Percentiles rank a stretch among this genome's conserved stretches.
These are phyloP conservation scores for Talaromyces proteolyticus DNA, from an alignment of 495 filamentous ascomycete genomes.

Conservation along the genomic window DNA sequence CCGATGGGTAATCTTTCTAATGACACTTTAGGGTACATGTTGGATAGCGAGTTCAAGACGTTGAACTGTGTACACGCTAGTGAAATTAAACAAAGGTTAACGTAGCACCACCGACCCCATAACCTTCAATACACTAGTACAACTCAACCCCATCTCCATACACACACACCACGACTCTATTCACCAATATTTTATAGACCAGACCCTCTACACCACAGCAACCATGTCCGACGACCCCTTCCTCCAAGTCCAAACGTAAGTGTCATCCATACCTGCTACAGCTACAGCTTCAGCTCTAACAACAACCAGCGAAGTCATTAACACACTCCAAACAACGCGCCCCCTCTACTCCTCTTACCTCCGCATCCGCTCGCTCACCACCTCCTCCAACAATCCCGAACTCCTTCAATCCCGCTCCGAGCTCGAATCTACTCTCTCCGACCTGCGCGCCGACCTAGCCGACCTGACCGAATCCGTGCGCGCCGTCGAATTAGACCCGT, in stretches of 20 bases:
- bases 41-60: too few relatives aligned
- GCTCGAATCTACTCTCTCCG: constrained; percentile 68
- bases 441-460: constrained; percentile 77
- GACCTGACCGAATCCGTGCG: constrained; percentile 86
- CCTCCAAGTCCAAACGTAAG: constrained; percentile 85
- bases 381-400: constrained; percentile 70
- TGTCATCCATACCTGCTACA: constrained; percentile 6
- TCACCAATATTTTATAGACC: background rate
- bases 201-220: background rate
- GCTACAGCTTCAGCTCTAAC: constrained; percentile 1
- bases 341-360: constrained; percentile 91
- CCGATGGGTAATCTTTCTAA: background rate
- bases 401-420: constrained; percentile 77
- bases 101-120: too few relatives aligned
- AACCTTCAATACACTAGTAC: too few relatives aligned
- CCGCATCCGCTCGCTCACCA: constrained; percentile 82
- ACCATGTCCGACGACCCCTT: constrained; percentile 62
- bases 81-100: too few relatives aligned
- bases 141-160: too few relatives aligned
- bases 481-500: constrained; percentile 84
- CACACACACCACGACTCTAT: background rate
- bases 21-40: too few relatives aligned
- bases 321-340: constrained; percentile 70
- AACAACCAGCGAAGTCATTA: constrained; percentile 68
- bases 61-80: too few relatives aligned